Percentiles rank a stretch among this genome's conserved stretches.
phyloP scores from a whole-genome alignment of 306 rosid genomes.

The Cercis canadensis region DNA sequence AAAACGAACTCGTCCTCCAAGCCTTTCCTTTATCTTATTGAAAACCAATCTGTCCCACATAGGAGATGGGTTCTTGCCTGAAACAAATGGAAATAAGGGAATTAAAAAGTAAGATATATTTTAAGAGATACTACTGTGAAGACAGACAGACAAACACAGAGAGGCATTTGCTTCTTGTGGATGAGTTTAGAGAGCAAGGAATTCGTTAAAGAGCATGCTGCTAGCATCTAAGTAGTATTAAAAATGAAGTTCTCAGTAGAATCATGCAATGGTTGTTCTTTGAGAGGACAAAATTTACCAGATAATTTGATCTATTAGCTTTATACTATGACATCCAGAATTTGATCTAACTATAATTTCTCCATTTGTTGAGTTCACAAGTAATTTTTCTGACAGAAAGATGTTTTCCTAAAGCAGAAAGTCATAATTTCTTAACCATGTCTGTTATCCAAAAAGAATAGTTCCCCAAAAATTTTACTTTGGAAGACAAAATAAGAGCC shows the following conservation, averaged over 20 bases:
- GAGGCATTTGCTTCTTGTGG: slow-evolving; percentile 18
- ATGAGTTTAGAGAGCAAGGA: slow-evolving; percentile 25
- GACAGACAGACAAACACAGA: not conserved
- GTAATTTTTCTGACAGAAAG: not conserved
- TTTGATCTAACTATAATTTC: not conserved
- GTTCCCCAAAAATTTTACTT: not conserved
- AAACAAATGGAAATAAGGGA: slow-evolving; percentile 30
- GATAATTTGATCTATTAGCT: slow-evolving; percentile 14
- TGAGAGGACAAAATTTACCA: slow-evolving; percentile 2
- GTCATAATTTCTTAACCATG: slow-evolving; percentile 15
- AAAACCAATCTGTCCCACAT: slow-evolving; percentile 97
- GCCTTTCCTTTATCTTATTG: slow-evolving; percentile 90
- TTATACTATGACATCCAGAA: not conserved
- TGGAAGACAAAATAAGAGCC: slow-evolving; percentile 18
- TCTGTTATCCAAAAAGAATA: slow-evolving; percentile 25
- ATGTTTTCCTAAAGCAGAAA: slow-evolving; percentile 18
- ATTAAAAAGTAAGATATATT: slow-evolving; percentile 10
- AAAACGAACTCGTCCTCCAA: slow-evolving; percentile 96
- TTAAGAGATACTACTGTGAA: slow-evolving; percentile 20
- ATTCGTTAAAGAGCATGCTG: slow-evolving; percentile 10
- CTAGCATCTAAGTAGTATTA: too few species aligned
- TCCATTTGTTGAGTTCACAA: slow-evolving; percentile 4
- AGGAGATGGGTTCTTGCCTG: slow-evolving; percentile 90
- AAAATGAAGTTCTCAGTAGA: not conserved
- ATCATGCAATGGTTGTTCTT: slow-evolving; percentile 5